Evolutionary conservation across 768 basidiomycete genomes (phyloP).

Genomic region (Cyathus striatus): DNA sequence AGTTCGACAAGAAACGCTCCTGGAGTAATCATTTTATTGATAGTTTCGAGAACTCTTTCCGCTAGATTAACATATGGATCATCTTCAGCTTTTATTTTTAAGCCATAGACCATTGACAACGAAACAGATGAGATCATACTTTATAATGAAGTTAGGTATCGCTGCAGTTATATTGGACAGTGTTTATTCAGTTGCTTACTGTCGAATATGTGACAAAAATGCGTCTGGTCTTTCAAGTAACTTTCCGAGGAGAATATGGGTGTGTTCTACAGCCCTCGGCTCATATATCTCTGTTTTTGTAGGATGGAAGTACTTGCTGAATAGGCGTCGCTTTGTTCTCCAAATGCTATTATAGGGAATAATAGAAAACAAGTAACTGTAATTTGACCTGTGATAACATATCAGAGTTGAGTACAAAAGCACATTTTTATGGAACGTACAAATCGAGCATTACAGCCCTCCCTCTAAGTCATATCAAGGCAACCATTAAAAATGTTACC

Average conservation of each 20-base stretch:
- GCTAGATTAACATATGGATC: conserved; percentile 41
- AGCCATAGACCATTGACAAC: conserved; percentile 41
- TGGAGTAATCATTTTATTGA: conserved; percentile 27
- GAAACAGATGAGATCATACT: conserved; percentile 35
- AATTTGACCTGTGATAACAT: too few species aligned
- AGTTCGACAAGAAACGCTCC: conserved; percentile 42
- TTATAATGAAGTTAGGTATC: not conserved
- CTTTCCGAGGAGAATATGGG: not conserved
- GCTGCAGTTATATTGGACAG: not conserved
- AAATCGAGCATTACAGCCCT: too few species aligned
- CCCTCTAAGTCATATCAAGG: too few species aligned
- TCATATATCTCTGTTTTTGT: not conserved
- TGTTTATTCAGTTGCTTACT: not conserved
- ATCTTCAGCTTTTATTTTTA: conserved; percentile 28
- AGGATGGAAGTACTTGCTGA: not conserved
- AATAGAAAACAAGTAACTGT: too few species aligned
- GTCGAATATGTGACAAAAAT: not conserved
- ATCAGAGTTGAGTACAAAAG: too few species aligned
- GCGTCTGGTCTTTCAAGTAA: not conserved
- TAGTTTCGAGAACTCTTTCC: conserved; percentile 27
- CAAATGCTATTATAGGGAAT: not conserved
- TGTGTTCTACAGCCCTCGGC: not conserved
- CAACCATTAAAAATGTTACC: too few species aligned
- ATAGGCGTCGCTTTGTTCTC: not conserved
- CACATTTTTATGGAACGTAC: too few species aligned